Evolutionary conservation across 2,329 filamentous ascomycete genomes (phyloP).

Genomic region (Exophiala spinifera): DNA sequence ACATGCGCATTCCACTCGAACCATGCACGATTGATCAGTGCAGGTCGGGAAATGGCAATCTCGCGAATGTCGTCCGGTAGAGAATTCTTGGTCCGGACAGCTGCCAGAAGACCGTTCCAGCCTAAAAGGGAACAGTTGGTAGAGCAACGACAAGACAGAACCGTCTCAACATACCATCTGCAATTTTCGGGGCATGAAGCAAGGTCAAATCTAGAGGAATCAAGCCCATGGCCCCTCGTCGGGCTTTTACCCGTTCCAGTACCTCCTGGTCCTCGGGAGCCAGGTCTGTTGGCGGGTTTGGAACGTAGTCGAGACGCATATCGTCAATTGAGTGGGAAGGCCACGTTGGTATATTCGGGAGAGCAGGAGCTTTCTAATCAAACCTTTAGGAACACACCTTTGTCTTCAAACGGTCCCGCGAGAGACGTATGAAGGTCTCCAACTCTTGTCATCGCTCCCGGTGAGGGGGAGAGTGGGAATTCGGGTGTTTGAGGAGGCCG

Average conservation of each 20-base stretch:
- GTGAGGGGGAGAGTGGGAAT: too few species aligned
- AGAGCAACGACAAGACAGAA: not conserved
- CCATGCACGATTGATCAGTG: conserved; percentile 75
- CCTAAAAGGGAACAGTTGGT: conserved; percentile 28
- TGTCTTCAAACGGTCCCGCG: not conserved
- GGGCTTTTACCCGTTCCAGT: conserved; percentile 50
- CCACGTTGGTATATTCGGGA: not conserved
- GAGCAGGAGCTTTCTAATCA: too few species aligned
- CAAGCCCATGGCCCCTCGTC: conserved; percentile 49
- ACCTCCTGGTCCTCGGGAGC: conserved; percentile 47
- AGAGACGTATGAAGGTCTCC: too few species aligned
- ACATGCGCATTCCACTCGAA: conserved; percentile 83
- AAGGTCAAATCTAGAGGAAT: conserved; percentile 54
- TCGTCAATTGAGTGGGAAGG: conserved; percentile 12
- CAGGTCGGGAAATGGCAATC: conserved; percentile 76
- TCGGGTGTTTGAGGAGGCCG: too few species aligned
- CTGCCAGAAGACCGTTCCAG: conserved; percentile 57
- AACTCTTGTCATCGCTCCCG: too few species aligned
- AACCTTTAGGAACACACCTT: too few species aligned
- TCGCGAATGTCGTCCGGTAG: conserved; percentile 60
- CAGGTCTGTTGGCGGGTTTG: conserved; percentile 46
- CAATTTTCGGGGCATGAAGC: conserved; percentile 54
- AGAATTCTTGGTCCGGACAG: conserved; percentile 53
- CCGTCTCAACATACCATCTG: conserved; percentile 41
- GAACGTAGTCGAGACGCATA: conserved; percentile 56